Percentiles rank a stretch among this genome's conserved stretches.
Conservation (phyloP, 352 stramenopile species). For the Globisporangium canariense region DNA sequence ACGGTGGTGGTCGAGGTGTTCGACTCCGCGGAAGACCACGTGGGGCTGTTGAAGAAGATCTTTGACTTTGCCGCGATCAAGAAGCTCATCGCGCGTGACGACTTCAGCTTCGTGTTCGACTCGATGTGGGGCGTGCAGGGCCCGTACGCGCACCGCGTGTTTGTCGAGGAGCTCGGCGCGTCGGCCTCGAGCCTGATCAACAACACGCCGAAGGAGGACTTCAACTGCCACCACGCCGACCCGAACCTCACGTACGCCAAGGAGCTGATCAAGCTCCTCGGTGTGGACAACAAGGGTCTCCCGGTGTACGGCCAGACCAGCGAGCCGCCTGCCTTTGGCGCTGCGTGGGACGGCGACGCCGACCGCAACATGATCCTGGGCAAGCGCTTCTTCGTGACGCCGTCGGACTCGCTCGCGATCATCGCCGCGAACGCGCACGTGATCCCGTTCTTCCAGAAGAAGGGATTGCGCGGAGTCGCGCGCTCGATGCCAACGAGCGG, state of each 20-base stretch:
- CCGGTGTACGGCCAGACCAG: conserved; percentile 76
- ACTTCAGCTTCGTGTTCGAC: conserved; percentile 97
- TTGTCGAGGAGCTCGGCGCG: conserved; percentile 95
- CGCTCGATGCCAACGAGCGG: conserved; percentile 98
- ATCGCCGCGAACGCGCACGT: conserved; percentile 97
- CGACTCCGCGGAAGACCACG: conserved; percentile 95
- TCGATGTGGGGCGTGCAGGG: conserved; percentile 98
- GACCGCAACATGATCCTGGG: conserved; percentile 99
- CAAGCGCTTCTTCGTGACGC: conserved; percentile 97
- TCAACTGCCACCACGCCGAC: conserved; percentile 96
- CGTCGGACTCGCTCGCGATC: conserved; percentile 97
- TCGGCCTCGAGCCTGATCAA: conserved; percentile 89
- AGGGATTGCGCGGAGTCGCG: conserved; percentile 93
- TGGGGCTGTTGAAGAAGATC: conserved; percentile 93
- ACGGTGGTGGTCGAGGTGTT: conserved; percentile 97
- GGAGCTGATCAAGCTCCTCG: conserved; percentile 95
- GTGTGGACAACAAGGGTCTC: conserved; percentile 84
- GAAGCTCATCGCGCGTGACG: conserved; percentile 88
- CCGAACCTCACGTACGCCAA: conserved; percentile 99
- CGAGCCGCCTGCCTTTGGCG: conserved; percentile 86
- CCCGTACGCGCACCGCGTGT: conserved; percentile 94
- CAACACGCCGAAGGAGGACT: conserved; percentile 95
- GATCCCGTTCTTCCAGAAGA: conserved; percentile 96
- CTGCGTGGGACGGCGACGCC: conserved; percentile 97
- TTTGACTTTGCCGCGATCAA: conserved; percentile 97